Evolutionary conservation across 768 basidiomycete species (phyloP).

Genomic region (Rhodosporidiobolus odoratus): DNA sequence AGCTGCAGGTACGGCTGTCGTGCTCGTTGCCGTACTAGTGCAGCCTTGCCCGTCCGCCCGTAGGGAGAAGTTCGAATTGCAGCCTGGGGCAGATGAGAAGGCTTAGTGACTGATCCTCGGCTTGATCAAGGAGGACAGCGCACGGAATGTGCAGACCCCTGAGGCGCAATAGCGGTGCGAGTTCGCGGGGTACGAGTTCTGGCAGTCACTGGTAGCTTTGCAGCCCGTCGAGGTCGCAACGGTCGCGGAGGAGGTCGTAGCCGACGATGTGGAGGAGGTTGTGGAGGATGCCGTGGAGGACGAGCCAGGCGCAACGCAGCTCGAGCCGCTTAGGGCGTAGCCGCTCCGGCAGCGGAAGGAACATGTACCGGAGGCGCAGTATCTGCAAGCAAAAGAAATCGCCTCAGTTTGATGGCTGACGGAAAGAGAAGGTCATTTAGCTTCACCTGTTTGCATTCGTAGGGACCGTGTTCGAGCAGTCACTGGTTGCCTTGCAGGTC

Average conservation of each 20-base stretch:
- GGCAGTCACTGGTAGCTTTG: neutral
- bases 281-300: neutral
- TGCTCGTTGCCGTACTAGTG: slow-evolving; percentile 5
- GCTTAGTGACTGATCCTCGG: no score
- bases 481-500: neutral
- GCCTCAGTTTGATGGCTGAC: neutral
- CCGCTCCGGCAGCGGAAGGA: no score
- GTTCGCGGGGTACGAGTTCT: slow-evolving; percentile 4
- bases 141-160: neutral
- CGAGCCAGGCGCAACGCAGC: neutral
- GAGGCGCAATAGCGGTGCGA: slow-evolving; percentile 14
- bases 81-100: neutral
- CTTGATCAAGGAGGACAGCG: neutral
- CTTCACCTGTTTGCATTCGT: neutral
- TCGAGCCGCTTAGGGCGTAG: no score
- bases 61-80: neutral
- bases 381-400: neutral
- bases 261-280: neutral
- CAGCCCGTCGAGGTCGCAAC: neutral
- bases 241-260: neutral
- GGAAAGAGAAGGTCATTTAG: neutral
- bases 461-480: neutral
- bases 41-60: neutral
- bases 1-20: neutral
- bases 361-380: neutral